Conservation (phyloP, 768 basidiomycete genomes). For the Leccinum uliginosum region DNA sequence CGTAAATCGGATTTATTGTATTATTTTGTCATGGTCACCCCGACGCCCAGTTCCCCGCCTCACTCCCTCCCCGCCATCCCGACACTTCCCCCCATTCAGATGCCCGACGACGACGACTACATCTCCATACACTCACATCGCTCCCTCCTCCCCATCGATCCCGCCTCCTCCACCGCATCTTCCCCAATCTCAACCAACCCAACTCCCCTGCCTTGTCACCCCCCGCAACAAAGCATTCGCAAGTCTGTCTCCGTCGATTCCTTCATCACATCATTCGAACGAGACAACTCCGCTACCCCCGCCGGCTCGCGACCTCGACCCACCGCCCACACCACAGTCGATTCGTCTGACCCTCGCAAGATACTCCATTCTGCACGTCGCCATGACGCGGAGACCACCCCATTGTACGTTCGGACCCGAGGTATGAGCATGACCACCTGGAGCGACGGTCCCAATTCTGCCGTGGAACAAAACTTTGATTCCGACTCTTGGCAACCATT, state of each 20-base stretch:
- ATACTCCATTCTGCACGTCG: slow-evolving; percentile 24
- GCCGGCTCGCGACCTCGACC: slow-evolving; percentile 36
- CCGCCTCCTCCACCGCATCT: slow-evolving; percentile 41
- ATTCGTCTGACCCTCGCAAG: slow-evolving; percentile 32
- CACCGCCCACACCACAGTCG: slow-evolving; percentile 33
- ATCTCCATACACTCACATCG: slow-evolving; percentile 20
- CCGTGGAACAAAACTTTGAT: slow-evolving; percentile 45
- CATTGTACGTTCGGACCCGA: slow-evolving; percentile 44
- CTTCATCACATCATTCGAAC: slow-evolving; percentile 47
- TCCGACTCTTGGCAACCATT: slow-evolving; percentile 48
- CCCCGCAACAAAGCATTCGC: slow-evolving; percentile 41
- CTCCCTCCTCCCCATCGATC: slow-evolving; percentile 33
- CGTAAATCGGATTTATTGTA: slow-evolving; percentile 11
- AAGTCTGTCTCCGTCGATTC: slow-evolving; percentile 81
- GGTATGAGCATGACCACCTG: slow-evolving; percentile 53
- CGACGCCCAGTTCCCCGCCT: slow-evolving; percentile 14
- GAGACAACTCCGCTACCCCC: slow-evolving; percentile 30
- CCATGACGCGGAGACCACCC: slow-evolving; percentile 23
- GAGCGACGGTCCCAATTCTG: slow-evolving; percentile 38
- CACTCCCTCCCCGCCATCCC: slow-evolving; percentile 36
- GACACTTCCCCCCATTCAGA: slow-evolving; percentile 42
- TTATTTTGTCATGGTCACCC: slow-evolving; percentile 18
- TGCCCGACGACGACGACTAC: slow-evolving; percentile 31
- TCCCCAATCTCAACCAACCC: slow-evolving; percentile 27
- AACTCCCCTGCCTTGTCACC: slow-evolving; percentile 13